Evolutionary conservation across 202 grass and related monocot species (phyloP).

Genomic region (Carex arenaria): DNA sequence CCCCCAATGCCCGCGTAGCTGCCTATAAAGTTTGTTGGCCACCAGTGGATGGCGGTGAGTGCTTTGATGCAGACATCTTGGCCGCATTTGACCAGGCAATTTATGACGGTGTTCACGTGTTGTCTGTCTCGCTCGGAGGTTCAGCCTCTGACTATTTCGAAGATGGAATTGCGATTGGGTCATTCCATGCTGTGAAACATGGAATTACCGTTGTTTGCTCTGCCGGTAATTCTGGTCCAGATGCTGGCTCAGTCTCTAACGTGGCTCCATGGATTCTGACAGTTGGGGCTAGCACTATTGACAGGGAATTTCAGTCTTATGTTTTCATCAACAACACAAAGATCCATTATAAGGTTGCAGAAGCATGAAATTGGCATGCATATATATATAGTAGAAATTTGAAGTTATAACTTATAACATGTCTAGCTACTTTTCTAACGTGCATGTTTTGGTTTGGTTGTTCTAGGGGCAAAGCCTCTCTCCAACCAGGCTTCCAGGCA

Average conservation of each 20-base stretch:
- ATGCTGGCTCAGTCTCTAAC: slow-evolving; percentile 52
- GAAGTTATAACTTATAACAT: background rate
- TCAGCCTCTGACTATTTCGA: slow-evolving; percentile 35
- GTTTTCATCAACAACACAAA: slow-evolving; percentile 33
- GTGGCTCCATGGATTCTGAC: slow-evolving; percentile 83
- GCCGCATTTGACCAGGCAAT: slow-evolving; percentile 78
- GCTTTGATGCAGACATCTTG: slow-evolving; percentile 77
- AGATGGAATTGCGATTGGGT: slow-evolving; percentile 69
- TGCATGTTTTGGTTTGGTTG: background rate
- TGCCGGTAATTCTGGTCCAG: slow-evolving; percentile 64
- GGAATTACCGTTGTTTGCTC: slow-evolving; percentile 69
- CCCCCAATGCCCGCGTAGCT: slow-evolving; percentile 47
- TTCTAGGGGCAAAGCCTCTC: slow-evolving; percentile 74
- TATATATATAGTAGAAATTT: background rate
- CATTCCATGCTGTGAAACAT: slow-evolving; percentile 74
- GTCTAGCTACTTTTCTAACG: background rate
- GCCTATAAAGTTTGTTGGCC: slow-evolving; percentile 97
- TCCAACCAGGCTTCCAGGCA: slow-evolving; percentile 24
- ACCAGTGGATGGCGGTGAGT: slow-evolving; percentile 72
- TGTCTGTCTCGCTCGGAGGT: slow-evolving; percentile 74
- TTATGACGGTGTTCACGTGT: slow-evolving; percentile 72
- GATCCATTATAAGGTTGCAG: slow-evolving; percentile 40
- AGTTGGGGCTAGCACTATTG: slow-evolving; percentile 70
- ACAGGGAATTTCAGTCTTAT: slow-evolving; percentile 67
- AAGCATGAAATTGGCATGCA: background rate